Evolutionary conservation across 441 rosid genomes (phyloP).

Genomic region (Corymbia citriodora): DNA sequence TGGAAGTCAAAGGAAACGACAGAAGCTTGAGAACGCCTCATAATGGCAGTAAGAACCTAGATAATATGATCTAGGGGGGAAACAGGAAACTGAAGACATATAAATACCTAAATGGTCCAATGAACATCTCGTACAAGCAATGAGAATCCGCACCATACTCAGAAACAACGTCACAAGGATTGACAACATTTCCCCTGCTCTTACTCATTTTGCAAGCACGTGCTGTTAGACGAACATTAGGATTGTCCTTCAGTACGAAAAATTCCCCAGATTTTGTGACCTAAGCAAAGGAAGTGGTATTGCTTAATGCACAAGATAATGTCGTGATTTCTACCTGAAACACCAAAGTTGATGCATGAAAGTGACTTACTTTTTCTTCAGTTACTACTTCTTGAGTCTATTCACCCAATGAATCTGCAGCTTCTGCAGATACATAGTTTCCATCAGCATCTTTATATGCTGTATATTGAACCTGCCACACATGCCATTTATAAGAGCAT

Average conservation of each 20-base stretch:
- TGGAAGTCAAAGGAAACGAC: slow-evolving; percentile 23
- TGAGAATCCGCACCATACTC: slow-evolving; percentile 96
- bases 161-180: slow-evolving; percentile 85
- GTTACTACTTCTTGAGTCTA: slow-evolving; percentile 52
- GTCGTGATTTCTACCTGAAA: neutral
- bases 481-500: slow-evolving; percentile 17
- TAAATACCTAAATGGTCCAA: slow-evolving; percentile 90
- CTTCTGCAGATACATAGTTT: slow-evolving; percentile 66
- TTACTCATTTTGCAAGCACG: slow-evolving; percentile 97
- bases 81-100: neutral
- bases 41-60: neutral
- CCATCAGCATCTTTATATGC: slow-evolving; percentile 73
- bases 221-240: slow-evolving; percentile 51
- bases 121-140: slow-evolving; percentile 94
- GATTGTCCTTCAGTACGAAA: slow-evolving; percentile 66
- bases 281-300: slow-evolving; percentile 22
- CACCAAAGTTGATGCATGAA: neutral
- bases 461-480: slow-evolving; percentile 76
- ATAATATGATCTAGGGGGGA: neutral
- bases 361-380: slow-evolving; percentile 56
- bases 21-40: neutral
- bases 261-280: slow-evolving; percentile 75
- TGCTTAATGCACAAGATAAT: neutral
- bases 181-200: slow-evolving; percentile 97
- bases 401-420: slow-evolving; percentile 33